phyloP scores from a whole-genome alignment of 768 basidiomycete species.

The Cubamyces sp. region DNA sequence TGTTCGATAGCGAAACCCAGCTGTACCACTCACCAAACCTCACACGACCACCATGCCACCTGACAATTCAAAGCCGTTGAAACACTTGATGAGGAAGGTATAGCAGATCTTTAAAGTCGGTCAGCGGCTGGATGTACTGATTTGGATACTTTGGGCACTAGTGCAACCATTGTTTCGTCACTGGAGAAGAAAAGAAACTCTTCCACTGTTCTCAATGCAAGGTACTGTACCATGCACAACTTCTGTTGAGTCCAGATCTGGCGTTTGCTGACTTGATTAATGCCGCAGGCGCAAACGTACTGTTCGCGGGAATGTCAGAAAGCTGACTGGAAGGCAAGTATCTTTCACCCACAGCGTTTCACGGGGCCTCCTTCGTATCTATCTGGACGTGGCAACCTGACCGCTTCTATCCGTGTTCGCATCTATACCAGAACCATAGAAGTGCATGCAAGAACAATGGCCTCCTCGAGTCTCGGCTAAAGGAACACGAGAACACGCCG shows the following conservation, averaged over 20 bases:
- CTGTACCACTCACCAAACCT: too few relatives aligned
- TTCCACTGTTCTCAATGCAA: constrained; percentile 17
- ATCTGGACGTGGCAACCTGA: not conserved
- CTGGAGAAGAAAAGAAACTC: not conserved
- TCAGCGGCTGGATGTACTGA: not conserved
- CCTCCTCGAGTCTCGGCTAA: constrained; percentile 25
- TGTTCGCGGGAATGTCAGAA: constrained; percentile 34
- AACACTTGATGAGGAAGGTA: too few relatives aligned
- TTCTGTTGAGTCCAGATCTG: not conserved
- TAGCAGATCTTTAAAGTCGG: too few relatives aligned
- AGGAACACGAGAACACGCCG: constrained; percentile 21
- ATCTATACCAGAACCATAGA: constrained; percentile 28
- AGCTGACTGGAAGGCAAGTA: constrained; percentile 31
- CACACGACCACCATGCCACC: too few relatives aligned
- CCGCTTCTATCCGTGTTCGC: not conserved
- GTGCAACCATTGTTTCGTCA: not conserved
- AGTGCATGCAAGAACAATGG: constrained; percentile 26
- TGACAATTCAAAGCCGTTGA: too few relatives aligned
- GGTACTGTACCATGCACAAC: constrained; percentile 9
- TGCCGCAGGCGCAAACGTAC: constrained; percentile 24
- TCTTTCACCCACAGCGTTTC: not conserved
- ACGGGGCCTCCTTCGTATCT: too few relatives aligned
- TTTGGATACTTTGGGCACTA: not conserved
- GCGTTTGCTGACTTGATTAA: not conserved
- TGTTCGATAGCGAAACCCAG: too few relatives aligned